A percentile compares a stretch with the other conserved stretches of the same genome.
phyloP scores from a whole-genome alignment of 2,329 filamentous ascomycete genomes.

The Cytospora schulzeri region DNA sequence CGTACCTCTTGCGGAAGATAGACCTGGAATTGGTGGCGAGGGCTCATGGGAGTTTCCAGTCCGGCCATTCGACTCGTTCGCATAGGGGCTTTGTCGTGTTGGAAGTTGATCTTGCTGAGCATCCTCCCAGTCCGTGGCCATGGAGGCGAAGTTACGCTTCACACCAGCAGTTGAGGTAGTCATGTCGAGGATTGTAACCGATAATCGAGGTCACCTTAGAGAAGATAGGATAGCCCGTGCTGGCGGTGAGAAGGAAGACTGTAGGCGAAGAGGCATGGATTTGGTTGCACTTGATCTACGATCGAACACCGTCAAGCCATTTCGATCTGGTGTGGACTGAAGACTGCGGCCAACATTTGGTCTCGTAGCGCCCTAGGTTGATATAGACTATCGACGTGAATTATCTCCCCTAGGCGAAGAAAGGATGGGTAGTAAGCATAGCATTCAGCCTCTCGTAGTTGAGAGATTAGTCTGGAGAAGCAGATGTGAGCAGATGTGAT shows the following conservation, averaged over 20 bases:
- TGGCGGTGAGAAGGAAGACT: background rate
- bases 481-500: background rate
- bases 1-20: slow-evolving; percentile 22
- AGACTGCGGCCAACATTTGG: background rate
- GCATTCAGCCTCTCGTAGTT: background rate
- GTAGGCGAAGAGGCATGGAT: background rate
- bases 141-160: slow-evolving; percentile 33
- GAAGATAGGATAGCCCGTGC: slow-evolving; percentile 5
- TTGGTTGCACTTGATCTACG: background rate
- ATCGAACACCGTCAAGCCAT: background rate
- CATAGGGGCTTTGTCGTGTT: slow-evolving; percentile 11
- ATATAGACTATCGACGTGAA: background rate
- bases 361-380: background rate
- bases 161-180: slow-evolving; percentile 29
- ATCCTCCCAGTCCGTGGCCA: slow-evolving; percentile 28
- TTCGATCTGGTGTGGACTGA: background rate
- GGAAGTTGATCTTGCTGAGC: slow-evolving; percentile 4
- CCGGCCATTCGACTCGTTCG: slow-evolving; percentile 3
- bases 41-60: background rate
- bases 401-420: background rate
- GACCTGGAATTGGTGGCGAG: slow-evolving; percentile 10
- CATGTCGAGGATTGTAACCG: slow-evolving; percentile 27
- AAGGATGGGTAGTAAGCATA: background rate
- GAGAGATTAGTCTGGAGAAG: too few species aligned
- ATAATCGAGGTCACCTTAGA: background rate